Evolutionary conservation across 345 rosid species (phyloP).

Genomic region (Acer negundo): DNA sequence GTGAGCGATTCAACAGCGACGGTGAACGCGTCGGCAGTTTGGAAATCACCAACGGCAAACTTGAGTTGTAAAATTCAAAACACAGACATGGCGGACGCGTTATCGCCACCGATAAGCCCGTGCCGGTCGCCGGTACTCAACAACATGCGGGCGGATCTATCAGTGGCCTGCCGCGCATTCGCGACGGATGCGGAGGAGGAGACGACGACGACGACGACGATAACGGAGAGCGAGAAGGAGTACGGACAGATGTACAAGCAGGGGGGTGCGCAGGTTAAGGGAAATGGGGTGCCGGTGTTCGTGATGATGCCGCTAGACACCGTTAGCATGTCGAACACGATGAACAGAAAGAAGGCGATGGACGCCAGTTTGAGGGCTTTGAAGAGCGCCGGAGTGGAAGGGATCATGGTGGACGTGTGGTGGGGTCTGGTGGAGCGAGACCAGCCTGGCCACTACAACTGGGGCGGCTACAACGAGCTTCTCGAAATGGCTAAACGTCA

Average conservation of each 20-base stretch:
- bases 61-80: slow-evolving; percentile 33
- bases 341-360: slow-evolving; percentile 92
- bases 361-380: slow-evolving; percentile 90
- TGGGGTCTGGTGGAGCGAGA: slow-evolving; percentile 99
- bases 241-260: slow-evolving; percentile 29
- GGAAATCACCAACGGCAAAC: slow-evolving; percentile 46
- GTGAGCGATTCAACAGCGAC: slow-evolving; percentile 39
- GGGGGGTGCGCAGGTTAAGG: slow-evolving; percentile 36
- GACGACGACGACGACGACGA: neutral
- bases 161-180: slow-evolving; percentile 67
- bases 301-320: slow-evolving; percentile 99
- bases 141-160: slow-evolving; percentile 57
- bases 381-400: slow-evolving; percentile 96
- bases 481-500: slow-evolving; percentile 85
- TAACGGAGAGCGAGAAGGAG: slow-evolving; percentile 27
- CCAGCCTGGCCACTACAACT: slow-evolving; percentile 72
- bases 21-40: slow-evolving; percentile 51
- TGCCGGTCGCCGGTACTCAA: slow-evolving; percentile 51
- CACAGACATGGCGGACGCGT: slow-evolving; percentile 27
- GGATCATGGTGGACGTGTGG: slow-evolving; percentile 98
- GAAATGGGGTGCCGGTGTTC: slow-evolving; percentile 82
- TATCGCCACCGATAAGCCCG: slow-evolving; percentile 72
- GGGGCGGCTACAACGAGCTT: slow-evolving; percentile 95
- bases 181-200: slow-evolving; percentile 33
- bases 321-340: slow-evolving; percentile 74